phyloP scores from a whole-genome alignment of 352 stramenopile species.

The Lagenidium giganteum region DNA sequence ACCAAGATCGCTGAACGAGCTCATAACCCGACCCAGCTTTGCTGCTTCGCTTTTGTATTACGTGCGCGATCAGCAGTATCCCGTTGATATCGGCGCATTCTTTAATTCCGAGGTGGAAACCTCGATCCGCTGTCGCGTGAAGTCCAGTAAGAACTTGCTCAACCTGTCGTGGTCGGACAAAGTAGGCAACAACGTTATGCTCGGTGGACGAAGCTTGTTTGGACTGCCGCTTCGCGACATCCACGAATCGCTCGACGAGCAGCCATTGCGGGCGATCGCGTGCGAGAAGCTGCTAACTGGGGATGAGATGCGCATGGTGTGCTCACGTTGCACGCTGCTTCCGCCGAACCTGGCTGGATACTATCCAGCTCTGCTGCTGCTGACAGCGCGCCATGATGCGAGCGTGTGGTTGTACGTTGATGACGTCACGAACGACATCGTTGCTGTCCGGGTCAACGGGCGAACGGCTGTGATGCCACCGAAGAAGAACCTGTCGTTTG shows the following conservation, averaged over 20 bases:
- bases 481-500: no score
- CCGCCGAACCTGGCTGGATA: slow-evolving; percentile 41
- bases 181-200: slow-evolving; percentile 36
- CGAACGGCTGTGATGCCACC: no score
- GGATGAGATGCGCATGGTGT: slow-evolving; percentile 62
- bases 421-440: slow-evolving; percentile 32
- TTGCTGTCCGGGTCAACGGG: slow-evolving; percentile 62
- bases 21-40: slow-evolving; percentile 41
- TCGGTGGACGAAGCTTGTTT: slow-evolving; percentile 47
- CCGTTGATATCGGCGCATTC: slow-evolving; percentile 38
- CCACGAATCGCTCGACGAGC: slow-evolving; percentile 15
- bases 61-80: slow-evolving; percentile 53
- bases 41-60: slow-evolving; percentile 59
- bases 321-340: slow-evolving; percentile 59
- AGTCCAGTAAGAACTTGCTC: no score
- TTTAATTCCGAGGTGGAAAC: slow-evolving; percentile 15
- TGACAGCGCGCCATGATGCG: slow-evolving; percentile 11
- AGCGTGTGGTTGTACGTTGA: slow-evolving; percentile 76
- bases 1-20: no score
- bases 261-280: slow-evolving; percentile 43
- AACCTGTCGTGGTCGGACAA: slow-evolving; percentile 32
- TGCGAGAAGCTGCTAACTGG: slow-evolving; percentile 55
- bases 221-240: slow-evolving; percentile 44
- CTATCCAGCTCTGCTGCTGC: slow-evolving; percentile 27
- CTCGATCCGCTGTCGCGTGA: slow-evolving; percentile 33